Percentiles rank a stretch among this genome's conserved stretches.
Evolutionary conservation across 129 eudicot species (phyloP).

Genomic region (Lactuca saligna): DNA sequence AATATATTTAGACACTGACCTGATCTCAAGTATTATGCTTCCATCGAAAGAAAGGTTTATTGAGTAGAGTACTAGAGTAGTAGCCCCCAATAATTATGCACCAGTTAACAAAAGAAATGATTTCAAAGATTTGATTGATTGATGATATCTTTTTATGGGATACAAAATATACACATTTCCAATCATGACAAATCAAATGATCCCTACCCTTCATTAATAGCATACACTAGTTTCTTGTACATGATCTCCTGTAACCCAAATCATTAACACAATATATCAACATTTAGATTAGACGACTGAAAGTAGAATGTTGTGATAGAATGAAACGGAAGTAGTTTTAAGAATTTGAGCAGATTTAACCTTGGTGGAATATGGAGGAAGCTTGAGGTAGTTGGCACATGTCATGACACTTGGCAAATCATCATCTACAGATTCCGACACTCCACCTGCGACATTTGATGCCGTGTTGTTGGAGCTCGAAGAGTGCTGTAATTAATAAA

Average conservation of each 20-base stretch:
- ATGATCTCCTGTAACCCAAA: conserved; percentile 63
- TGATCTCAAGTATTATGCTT: neutral
- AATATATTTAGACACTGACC: conserved; percentile 13
- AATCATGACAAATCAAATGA: conserved; percentile 94
- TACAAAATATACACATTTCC: conserved; percentile 36
- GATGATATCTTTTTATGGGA: conserved; percentile 14
- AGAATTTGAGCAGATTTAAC: conserved; percentile 22
- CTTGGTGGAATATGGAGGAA: conserved; percentile 96
- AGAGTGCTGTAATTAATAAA: conserved; percentile 54
- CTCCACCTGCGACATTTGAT: conserved; percentile 62
- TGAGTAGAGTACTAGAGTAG: conserved; percentile 7
- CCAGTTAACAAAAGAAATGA: conserved; percentile 15
- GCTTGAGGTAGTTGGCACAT: conserved; percentile 97
- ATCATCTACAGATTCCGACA: conserved; percentile 83
- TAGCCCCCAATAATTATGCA: conserved; percentile 29
- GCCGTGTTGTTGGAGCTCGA: conserved; percentile 48
- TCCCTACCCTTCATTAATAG: conserved; percentile 93
- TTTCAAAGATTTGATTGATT: no score
- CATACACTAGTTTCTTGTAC: conserved; percentile 88
- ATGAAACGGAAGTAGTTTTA: no score
- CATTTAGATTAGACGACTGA: no score
- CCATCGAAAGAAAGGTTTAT: conserved; percentile 33
- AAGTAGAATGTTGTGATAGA: no score
- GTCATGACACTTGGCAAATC: conserved; percentile 99
- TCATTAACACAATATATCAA: neutral